A percentile compares a stretch with the other conserved stretches of the same genome.
Evolutionary conservation across 495 filamentous ascomycete species (phyloP).

Genomic region (Bombardia bombarda): DNA sequence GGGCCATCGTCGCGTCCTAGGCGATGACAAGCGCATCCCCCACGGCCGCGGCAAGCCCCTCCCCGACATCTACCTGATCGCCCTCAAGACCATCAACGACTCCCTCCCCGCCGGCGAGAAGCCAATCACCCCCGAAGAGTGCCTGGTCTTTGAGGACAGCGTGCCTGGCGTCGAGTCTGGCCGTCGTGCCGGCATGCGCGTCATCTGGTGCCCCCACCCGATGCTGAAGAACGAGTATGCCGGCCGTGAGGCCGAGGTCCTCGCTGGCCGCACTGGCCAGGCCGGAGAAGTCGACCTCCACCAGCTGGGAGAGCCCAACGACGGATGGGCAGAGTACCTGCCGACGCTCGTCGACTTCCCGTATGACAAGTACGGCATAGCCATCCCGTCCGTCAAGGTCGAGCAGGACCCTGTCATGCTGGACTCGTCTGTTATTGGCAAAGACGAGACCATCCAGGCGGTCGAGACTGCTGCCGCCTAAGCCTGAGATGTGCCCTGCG

Average conservation of each 20-base stretch:
- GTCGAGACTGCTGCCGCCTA: constrained; percentile 1
- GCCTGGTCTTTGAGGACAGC: constrained; percentile 92
- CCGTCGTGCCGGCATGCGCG: constrained; percentile 87
- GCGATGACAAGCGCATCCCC: constrained; percentile 78
- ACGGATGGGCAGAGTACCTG: constrained; percentile 66
- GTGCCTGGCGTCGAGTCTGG: constrained; percentile 91
- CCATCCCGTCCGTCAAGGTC: constrained; percentile 29
- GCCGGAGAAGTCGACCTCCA: constrained; percentile 43
- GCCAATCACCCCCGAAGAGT: constrained; percentile 74
- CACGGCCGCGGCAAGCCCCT: constrained; percentile 81
- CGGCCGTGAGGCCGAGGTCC: constrained; percentile 70
- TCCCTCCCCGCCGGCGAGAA: constrained; percentile 54
- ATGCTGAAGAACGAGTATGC: constrained; percentile 66
- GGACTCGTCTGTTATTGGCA: constrained; percentile 8
- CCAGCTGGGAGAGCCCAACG: constrained; percentile 51
- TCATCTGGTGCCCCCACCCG: constrained; percentile 86
- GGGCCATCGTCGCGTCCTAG: constrained; percentile 59
- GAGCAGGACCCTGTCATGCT: constrained; percentile 30
- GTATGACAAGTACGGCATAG: constrained; percentile 63
- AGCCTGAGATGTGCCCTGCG: too few relatives aligned
- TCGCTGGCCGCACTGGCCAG: constrained; percentile 73
- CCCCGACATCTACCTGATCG: constrained; percentile 90
- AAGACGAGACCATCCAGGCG: constrained; percentile 12
- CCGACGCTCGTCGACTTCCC: constrained; percentile 60
- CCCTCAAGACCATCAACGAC: constrained; percentile 76